Conservation (phyloP, 169 alveolate genomes). For the Cryptosporidium viatorum region DNA sequence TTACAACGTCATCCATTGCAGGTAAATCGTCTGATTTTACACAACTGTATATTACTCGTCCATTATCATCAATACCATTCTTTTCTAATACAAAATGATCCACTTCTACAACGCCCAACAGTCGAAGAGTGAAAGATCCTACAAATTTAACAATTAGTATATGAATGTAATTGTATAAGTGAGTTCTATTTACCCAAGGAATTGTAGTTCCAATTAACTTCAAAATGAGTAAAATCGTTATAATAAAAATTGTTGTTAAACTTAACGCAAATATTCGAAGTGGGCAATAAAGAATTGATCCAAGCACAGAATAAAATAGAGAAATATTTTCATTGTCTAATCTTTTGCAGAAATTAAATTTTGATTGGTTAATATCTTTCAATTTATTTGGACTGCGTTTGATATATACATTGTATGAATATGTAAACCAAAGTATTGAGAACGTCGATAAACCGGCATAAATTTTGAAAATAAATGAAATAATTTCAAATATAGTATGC, state of each 20-base stretch:
- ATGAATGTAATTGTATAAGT: constrained; percentile 15
- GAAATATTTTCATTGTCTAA: constrained; percentile 23
- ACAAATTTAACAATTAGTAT: constrained; percentile 23
- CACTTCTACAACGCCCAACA: constrained; percentile 9
- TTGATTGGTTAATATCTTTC: background rate
- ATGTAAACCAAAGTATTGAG: constrained; percentile 38
- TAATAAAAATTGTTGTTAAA: background rate
- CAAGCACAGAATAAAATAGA: constrained; percentile 11
- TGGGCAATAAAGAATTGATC: constrained; percentile 54
- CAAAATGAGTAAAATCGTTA: constrained; percentile 10
- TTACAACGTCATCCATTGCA: constrained; percentile 9
- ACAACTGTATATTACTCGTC: background rate
- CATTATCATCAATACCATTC: background rate
- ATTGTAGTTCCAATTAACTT: constrained; percentile 11
- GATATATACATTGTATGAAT: constrained; percentile 9
- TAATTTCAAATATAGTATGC: background rate
- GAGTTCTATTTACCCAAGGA: background rate
- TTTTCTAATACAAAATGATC: constrained; percentile 5
- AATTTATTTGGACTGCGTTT: constrained; percentile 22
- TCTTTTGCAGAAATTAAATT: constrained; percentile 34
- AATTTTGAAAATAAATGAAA: background rate
- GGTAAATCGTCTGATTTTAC: background rate
- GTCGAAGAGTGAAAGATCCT: constrained; percentile 16
- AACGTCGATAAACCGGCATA: constrained; percentile 11
- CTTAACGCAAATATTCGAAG: constrained; percentile 2